phyloP scores from a whole-genome alignment of 1,139 yeast species.

The Debaryomycetaceae sp. region DNA sequence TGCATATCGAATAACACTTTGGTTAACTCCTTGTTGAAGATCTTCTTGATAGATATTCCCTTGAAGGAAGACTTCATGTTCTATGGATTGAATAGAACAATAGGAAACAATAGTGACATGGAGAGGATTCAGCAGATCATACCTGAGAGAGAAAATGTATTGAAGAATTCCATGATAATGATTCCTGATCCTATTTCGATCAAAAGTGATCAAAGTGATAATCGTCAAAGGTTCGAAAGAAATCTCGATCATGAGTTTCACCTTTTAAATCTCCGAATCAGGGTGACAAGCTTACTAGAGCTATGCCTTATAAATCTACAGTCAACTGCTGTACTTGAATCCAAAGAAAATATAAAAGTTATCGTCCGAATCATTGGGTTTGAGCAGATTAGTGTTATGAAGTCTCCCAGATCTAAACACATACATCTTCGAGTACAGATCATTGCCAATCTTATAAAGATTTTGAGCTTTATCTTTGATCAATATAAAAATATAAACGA shows the following conservation, averaged over 20 bases:
- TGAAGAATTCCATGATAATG: slow-evolving; percentile 23
- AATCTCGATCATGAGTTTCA: slow-evolving; percentile 43
- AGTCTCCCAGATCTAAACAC: slow-evolving; percentile 45
- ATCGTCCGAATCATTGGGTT: slow-evolving; percentile 46
- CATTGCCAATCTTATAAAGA: slow-evolving; percentile 34
- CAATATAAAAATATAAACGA: slow-evolving; percentile 28
- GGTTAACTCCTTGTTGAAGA: slow-evolving; percentile 37
- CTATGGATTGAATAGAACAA: slow-evolving; percentile 50
- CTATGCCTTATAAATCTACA: slow-evolving; percentile 31
- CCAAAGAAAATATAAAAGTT: slow-evolving; percentile 38
- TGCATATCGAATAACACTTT: slow-evolving; percentile 16
- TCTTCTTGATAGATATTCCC: slow-evolving; percentile 39
- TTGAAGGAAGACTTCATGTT: slow-evolving; percentile 38
- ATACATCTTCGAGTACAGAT: slow-evolving; percentile 40
- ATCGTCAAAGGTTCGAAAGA: slow-evolving; percentile 12
- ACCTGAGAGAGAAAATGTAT: slow-evolving; percentile 22
- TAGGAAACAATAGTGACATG: slow-evolving; percentile 50
- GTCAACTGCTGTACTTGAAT: slow-evolving; percentile 27
- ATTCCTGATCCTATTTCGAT: slow-evolving; percentile 30
- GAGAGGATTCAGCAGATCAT: slow-evolving; percentile 28
- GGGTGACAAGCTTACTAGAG: slow-evolving; percentile 45
- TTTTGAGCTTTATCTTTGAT: slow-evolving; percentile 31
- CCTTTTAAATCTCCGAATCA: slow-evolving; percentile 32
- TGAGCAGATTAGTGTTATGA: slow-evolving; percentile 48
- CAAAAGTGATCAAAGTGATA: slow-evolving; percentile 5